Percentiles rank a stretch among this genome's conserved stretches.
phyloP scores from a whole-genome alignment of 148 eudicot genomes.

The Linanthus parryae region DNA sequence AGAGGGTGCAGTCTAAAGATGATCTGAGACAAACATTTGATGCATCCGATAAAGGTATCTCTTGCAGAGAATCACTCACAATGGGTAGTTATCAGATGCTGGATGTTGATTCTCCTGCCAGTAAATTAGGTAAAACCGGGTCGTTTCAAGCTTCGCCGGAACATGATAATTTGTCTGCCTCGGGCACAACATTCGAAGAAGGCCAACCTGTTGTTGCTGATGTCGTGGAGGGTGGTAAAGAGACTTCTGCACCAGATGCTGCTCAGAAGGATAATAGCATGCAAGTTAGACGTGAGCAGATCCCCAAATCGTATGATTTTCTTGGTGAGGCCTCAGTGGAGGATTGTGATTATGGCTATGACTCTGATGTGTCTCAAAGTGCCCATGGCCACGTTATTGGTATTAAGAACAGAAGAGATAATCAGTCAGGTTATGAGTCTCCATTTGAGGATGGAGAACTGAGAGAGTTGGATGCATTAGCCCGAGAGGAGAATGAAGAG shows the following conservation, averaged over 20 bases:
- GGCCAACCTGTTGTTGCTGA: conserved; percentile 10
- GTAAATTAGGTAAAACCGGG: conserved; percentile 9
- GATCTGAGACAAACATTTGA: too few relatives aligned
- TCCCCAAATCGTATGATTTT: conserved; percentile 6
- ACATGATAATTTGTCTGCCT: conserved; percentile 11
- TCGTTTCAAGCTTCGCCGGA: conserved; percentile 11
- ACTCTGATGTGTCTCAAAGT: conserved; percentile 27
- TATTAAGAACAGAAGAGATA: conserved; percentile 14
- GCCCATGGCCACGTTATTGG: conserved; percentile 16
- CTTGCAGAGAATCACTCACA: too few relatives aligned
- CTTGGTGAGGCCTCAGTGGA: conserved; percentile 14
- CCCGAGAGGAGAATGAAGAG: conserved; percentile 39
- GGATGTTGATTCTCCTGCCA: background rate
- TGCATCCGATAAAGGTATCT: too few relatives aligned
- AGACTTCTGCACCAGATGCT: conserved; percentile 4
- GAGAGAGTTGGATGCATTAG: conserved; percentile 31
- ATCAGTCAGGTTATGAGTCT: conserved; percentile 54
- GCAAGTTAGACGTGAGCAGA: too few relatives aligned
- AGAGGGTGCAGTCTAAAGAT: conserved; percentile 1
- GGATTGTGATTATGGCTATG: conserved; percentile 17
- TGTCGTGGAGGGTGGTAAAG: conserved; percentile 4
- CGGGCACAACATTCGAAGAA: conserved; percentile 12
- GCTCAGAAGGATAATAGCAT: conserved; percentile 12
- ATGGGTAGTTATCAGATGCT: too few relatives aligned
- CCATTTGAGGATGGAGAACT: conserved; percentile 76